Evolutionary conservation across 2,329 filamentous ascomycete genomes (phyloP), one percentile per base, ranked within the genome.

Genomic region (Sporothrix pseudoabietina): DNA sequence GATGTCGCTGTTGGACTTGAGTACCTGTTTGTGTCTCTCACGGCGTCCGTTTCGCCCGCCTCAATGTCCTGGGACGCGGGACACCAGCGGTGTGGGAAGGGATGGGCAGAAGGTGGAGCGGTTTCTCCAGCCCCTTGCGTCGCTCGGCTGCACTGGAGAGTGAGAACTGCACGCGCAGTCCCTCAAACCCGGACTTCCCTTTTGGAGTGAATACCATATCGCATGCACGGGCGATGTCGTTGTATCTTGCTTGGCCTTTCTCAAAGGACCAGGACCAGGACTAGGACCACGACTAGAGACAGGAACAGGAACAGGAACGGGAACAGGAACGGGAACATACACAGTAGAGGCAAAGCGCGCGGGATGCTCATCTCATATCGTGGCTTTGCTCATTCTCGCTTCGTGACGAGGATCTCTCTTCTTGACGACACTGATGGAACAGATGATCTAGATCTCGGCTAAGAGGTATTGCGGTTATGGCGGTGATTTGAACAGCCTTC

Each of bases 371-470:
- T 63, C 55, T 59, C 55, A 35, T 59, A 35, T 35, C 26, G 55
- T 59, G 55, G 55, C 6, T n/a, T 35, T 35, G n/a, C 52, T 6
- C n/a, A 10, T 26, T 5, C 52, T 55, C 52, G n/a, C 9, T 26
- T 12, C 7, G 8, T 26, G 9, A 59, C 30, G 55, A 59, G 26
- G 47, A 4, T 22, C 26, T 54, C n/a, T 12, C 16, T 32, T 30
- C 63, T 47, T 7, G 19, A 7, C 54, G 26, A 47, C 35, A 35
- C 26, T 57, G 61, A 61, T 71, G 57, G 65, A 44, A 63, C 69
- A 70, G 26, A 22, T 69, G 44, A 74, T 71, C 71, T 69, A 61
- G 65, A 73, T 75, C 66, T 65, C 74, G 74, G 72, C 41, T 70
- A 69, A 69, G 47, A 69, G 47, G 63, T 66, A 30, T n/a, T 55